Percentiles rank a stretch among this genome's conserved stretches.
These are phyloP conservation scores for Helotiales sp. DNA, from an alignment of 2,329 filamentous ascomycete species.

Conservation along the genomic window DNA sequence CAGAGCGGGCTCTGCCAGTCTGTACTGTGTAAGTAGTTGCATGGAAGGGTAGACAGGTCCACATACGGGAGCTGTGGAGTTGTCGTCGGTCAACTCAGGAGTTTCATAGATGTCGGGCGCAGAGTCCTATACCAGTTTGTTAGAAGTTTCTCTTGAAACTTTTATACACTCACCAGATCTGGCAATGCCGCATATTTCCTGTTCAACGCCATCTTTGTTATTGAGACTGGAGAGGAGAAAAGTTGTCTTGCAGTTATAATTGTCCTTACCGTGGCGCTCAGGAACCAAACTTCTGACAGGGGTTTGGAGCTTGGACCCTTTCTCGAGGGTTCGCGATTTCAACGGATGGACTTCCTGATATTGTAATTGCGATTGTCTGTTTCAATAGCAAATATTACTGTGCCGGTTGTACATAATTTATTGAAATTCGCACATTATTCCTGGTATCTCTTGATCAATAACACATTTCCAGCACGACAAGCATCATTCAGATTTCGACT, in stretches of 20 bases:
- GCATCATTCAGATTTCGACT: neutral
- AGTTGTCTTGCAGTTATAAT: neutral
- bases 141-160: neutral
- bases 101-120: slow-evolving; percentile 97
- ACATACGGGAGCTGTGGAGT: slow-evolving; percentile 79
- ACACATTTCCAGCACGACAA: neutral
- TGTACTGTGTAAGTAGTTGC: slow-evolving; percentile 23
- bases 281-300: slow-evolving; percentile 6
- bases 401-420: neutral
- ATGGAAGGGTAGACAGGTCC: neutral
- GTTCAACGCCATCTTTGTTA: slow-evolving; percentile 69
- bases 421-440: neutral
- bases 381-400: neutral
- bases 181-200: slow-evolving; percentile 83
- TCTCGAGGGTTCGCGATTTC: neutral
- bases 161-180: slow-evolving; percentile 64
- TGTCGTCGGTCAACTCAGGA: slow-evolving; percentile 88
- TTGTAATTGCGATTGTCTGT: neutral
- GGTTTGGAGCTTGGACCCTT: slow-evolving; percentile 28
- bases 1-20: slow-evolving; percentile 54
- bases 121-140: slow-evolving; percentile 67
- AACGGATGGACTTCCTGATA: neutral
- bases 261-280: neutral
- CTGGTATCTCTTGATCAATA: neutral
- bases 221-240: neutral